Evolutionary conservation across 768 basidiomycete species (phyloP), one percentile per base, ranked within the genome.

Genomic region (Cystobasidium ongulense): DNA sequence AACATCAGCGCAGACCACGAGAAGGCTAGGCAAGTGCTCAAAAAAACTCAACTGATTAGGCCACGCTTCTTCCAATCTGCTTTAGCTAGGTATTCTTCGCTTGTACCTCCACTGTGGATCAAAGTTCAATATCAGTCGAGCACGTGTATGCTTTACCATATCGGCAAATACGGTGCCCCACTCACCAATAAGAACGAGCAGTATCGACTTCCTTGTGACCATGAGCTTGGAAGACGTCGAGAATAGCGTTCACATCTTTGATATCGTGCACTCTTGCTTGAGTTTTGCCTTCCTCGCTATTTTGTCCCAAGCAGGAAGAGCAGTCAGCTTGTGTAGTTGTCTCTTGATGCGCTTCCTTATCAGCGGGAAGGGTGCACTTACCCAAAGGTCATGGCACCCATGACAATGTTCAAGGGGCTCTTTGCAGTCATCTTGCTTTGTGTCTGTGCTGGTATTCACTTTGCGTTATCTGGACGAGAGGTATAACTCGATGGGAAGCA

Each of bases 141-240:
- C n/a, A 65, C 33, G 18, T 79, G 75, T 1, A 78, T 77, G 43
- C n/a, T 10, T 1, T 21, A n/a, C 17, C 65, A n/a, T 38, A n/a
- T 35, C 63, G n/a, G 25, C 27, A 17, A 1, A 25, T 31, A 29
- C 59, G 29, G 25, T 13, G 38, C 36, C 21, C 25, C 23, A 72
- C 41, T 8, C 43, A 17, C 31, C 73, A 73, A 57, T 81, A 80
- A 72, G 64, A 59, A 15, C 77, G 61, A 3, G 81, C 81, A 17
- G 80, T 81, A 66, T 82, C 81, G 52, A 85, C 81, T 82, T 87
- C 86, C 41, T 80, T 82, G 79, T 88, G 87, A 0, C 88, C 87
- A 76, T 86, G 85, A 2, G 81, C 78, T 35, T 82, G 81, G 78
- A 88, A 86, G 31, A 83, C 81, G 75, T 87, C 86, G 71, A 88